Evolutionary conservation across 2,329 filamentous ascomycete genomes (phyloP).

Genomic region (Bertia moriformis): DNA sequence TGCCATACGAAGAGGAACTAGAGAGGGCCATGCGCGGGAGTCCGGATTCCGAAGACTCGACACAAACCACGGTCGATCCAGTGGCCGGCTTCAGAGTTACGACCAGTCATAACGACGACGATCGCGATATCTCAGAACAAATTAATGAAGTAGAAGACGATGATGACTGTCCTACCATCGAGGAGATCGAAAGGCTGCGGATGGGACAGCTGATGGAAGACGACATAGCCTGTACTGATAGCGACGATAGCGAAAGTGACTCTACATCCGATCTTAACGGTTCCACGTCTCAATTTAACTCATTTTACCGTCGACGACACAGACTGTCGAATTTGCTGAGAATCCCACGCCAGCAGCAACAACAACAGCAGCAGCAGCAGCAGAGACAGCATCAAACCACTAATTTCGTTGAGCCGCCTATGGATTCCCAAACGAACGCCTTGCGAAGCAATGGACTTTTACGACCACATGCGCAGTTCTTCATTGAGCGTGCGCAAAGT

Average conservation of each 20-base stretch:
- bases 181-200: not conserved
- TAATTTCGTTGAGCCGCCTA: not conserved
- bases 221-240: not conserved
- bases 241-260: not conserved
- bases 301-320: not conserved
- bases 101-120: too few species aligned
- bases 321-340: not conserved
- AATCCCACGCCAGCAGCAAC: too few species aligned
- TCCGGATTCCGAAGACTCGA: not conserved
- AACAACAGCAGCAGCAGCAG: not conserved
- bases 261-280: too few species aligned
- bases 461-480: slow-evolving; percentile 39
- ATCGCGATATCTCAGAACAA: too few species aligned
- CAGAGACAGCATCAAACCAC: not conserved
- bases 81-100: not conserved
- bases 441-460: slow-evolving; percentile 14
- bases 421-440: not conserved
- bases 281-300: not conserved
- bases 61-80: not conserved
- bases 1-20: not conserved
- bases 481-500: slow-evolving; percentile 39
- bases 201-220: too few species aligned
- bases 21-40: not conserved
- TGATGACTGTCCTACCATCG: not conserved
- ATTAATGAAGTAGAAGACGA: not conserved